A percentile compares a stretch with the other conserved stretches of the same genome.
Evolutionary conservation across 2,329 filamentous ascomycete species (phyloP).

Genomic region (Alternaria incomplexa): DNA sequence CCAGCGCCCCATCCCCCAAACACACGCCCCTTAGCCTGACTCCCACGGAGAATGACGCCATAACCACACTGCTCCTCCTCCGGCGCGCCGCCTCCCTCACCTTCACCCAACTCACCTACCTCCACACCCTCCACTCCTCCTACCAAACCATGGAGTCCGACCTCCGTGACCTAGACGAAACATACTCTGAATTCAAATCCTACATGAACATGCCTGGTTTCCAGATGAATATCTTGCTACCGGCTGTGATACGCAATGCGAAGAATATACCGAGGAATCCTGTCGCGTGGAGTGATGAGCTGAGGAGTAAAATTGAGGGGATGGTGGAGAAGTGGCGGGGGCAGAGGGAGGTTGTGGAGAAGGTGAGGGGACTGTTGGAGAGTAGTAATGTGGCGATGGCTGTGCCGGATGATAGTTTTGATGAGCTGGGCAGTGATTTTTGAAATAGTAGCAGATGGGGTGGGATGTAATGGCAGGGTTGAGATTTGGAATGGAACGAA

Average conservation of each 20-base stretch:
- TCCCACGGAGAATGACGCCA: conserved; percentile 26
- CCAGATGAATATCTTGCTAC: conserved; percentile 1
- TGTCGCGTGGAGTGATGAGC: conserved; percentile 31
- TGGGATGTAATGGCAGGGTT: neutral
- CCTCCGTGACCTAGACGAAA: conserved; percentile 7
- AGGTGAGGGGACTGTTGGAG: conserved; percentile 23
- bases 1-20: conserved; percentile 12
- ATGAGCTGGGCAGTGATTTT: conserved; percentile 23
- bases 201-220: conserved; percentile 18
- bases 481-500: neutral
- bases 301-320: conserved; percentile 12
- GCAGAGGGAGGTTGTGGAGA: conserved; percentile 23
- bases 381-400: conserved; percentile 27
- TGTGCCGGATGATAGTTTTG: conserved; percentile 36
- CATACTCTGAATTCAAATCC: conserved; percentile 18
- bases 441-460: neutral
- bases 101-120: conserved; percentile 14
- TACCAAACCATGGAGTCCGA: conserved; percentile 23
- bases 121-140: conserved; percentile 27
- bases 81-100: conserved; percentile 33
- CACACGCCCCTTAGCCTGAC: conserved; percentile 12
- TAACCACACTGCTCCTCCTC: conserved; percentile 24
- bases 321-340: conserved; percentile 31
- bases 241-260: neutral
- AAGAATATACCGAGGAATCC: conserved; percentile 21